Conservation (phyloP, 495 filamentous ascomycete genomes). For the Diplogelasinospora grovesii region DNA sequence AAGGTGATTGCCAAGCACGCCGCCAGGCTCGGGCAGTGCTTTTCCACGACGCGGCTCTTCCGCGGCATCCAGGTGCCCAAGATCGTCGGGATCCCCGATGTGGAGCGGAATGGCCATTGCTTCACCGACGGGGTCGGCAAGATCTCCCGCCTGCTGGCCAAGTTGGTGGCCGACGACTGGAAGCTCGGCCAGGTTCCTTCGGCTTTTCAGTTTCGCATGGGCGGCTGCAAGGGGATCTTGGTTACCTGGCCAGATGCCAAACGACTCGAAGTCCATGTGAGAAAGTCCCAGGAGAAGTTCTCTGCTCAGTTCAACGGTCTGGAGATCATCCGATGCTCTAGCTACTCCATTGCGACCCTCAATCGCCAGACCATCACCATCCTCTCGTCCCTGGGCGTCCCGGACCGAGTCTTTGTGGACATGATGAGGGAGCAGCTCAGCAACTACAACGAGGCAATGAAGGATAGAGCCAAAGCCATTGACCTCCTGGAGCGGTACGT, state of each 20-base stretch:
- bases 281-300: conserved; percentile 86
- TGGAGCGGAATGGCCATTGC: conserved; percentile 55
- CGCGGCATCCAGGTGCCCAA: conserved; percentile 33
- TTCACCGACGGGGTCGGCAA: conserved; percentile 96
- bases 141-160: conserved; percentile 72
- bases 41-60: conserved; percentile 82
- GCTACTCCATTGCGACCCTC: conserved; percentile 65
- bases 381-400: conserved; percentile 69
- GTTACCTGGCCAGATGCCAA: conserved; percentile 57
- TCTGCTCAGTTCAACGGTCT: conserved; percentile 59
- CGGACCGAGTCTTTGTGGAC: conserved; percentile 55
- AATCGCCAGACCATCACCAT: conserved; percentile 88
- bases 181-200: conserved; percentile 58
- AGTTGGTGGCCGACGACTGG: conserved; percentile 60
- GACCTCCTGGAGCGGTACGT: conserved; percentile 62
- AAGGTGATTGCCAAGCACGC: conserved; percentile 75
- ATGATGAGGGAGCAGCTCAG: conserved; percentile 60
- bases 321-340: conserved; percentile 78
- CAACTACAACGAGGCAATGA: conserved; percentile 61
- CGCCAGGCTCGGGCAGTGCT: conserved; percentile 86
- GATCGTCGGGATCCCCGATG: conserved; percentile 51
- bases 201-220: conserved; percentile 84
- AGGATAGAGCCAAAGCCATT: conserved; percentile 53
- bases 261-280: conserved; percentile 61
- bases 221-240: conserved; percentile 86